These are phyloP conservation scores for Massarina eburnea DNA, from an alignment of 2,329 filamentous ascomycete genomes.

Conservation along the genomic window DNA sequence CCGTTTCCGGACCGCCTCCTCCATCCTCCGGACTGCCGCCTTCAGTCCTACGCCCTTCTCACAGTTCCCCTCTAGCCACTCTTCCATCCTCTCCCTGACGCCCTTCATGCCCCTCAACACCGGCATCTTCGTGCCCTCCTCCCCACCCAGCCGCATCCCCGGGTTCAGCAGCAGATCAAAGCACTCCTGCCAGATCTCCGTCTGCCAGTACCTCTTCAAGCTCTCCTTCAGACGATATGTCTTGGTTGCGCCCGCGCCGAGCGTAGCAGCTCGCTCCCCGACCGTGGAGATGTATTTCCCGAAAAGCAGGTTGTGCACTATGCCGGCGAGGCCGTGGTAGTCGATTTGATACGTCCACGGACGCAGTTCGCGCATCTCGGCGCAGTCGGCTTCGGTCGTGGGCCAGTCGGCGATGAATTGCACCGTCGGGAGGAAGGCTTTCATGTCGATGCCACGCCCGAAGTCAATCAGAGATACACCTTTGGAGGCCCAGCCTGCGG, in stretches of 20 bases:
- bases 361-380: conserved; percentile 89
- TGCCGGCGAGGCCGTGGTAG: conserved; percentile 88
- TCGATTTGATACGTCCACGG: conserved; percentile 99
- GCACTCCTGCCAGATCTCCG: conserved; percentile 80
- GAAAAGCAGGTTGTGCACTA: conserved; percentile 85
- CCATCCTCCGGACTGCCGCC: conserved; percentile 62
- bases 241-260: conserved; percentile 61
- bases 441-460: conserved; percentile 92
- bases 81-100: conserved; percentile 78
- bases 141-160: conserved; percentile 62
- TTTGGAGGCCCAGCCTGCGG: conserved; percentile 75
- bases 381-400: conserved; percentile 81
- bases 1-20: conserved; percentile 61
- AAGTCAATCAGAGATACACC: conserved; percentile 92
- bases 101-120: conserved; percentile 68
- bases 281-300: conserved; percentile 90
- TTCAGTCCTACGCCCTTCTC: conserved; percentile 71
- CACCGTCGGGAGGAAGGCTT: conserved; percentile 72
- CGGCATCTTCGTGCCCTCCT: conserved; percentile 70
- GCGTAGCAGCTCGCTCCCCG: conserved; percentile 50
- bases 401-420: conserved; percentile 97
- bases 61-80: conserved; percentile 76
- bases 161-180: conserved; percentile 90
- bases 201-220: conserved; percentile 96
- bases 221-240: conserved; percentile 79